Evolutionary conservation across 2,329 filamentous ascomycete species (phyloP).

Genomic region (Thielaviopsis populi): DNA sequence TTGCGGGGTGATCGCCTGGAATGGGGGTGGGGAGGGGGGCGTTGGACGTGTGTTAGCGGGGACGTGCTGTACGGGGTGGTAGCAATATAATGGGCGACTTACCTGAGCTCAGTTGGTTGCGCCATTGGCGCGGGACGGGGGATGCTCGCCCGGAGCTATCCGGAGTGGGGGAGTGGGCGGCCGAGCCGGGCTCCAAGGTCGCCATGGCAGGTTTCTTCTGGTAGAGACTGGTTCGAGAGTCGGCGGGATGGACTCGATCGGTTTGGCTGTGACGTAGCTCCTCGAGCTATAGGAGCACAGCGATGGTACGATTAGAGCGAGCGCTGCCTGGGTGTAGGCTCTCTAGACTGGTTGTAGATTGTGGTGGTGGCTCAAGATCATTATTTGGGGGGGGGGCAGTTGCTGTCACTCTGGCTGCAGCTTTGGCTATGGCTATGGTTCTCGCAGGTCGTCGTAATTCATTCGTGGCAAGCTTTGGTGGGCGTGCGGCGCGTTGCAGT

Average conservation of each 20-base stretch:
- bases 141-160: conserved; percentile 72
- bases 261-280: background rate
- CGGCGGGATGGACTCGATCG: background rate
- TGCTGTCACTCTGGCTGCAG: background rate
- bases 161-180: conserved; percentile 46
- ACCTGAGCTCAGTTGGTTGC: conserved; percentile 66
- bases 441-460: conserved; percentile 1
- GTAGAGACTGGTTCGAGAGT: background rate
- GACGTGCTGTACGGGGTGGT: background rate
- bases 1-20: conserved; percentile 36
- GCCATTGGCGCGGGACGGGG: conserved; percentile 60
- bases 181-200: conserved; percentile 27
- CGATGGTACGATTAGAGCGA: background rate
- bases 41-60: background rate
- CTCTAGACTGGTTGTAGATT: background rate
- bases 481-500: background rate
- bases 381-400: background rate
- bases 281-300: background rate
- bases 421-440: background rate
- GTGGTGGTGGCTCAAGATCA: background rate
- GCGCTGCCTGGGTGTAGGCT: background rate
- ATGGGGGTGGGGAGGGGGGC: conserved; percentile 20
- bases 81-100: conserved; percentile 20
- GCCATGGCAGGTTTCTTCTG: background rate
- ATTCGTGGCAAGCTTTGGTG: background rate